Conservation (phyloP, 495 filamentous ascomycete genomes). For the Tirmania nivea region DNA sequence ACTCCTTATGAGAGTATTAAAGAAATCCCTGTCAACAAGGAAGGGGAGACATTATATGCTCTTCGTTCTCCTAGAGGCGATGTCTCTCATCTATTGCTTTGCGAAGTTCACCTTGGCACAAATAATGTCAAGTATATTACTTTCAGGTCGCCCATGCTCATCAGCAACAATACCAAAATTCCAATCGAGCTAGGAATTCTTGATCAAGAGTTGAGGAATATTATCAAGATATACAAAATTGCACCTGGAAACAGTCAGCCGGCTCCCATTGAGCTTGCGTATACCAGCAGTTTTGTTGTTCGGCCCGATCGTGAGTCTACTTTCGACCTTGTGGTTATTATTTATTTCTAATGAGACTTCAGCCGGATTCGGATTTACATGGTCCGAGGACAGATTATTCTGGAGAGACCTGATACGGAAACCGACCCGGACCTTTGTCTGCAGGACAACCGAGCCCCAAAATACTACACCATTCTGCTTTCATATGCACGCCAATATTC, state of each 20-base stretch:
- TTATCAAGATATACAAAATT: slow-evolving; percentile 96
- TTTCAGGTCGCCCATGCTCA: slow-evolving; percentile 76
- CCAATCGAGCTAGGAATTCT: slow-evolving; percentile 88
- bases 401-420: slow-evolving; percentile 78
- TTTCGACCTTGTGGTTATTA: neutral
- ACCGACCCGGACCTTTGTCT: slow-evolving; percentile 66
- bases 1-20: slow-evolving; percentile 82
- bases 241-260: slow-evolving; percentile 77
- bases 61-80: slow-evolving; percentile 64
- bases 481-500: slow-evolving; percentile 67
- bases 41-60: slow-evolving; percentile 76
- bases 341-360: slow-evolving; percentile 1
- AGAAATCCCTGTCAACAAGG: slow-evolving; percentile 73
- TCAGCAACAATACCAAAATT: slow-evolving; percentile 97
- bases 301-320: slow-evolving; percentile 49
- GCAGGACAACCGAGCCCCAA: slow-evolving; percentile 60
- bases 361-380: slow-evolving; percentile 75
- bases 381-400: slow-evolving; percentile 70
- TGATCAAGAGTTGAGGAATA: slow-evolving; percentile 65
- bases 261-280: slow-evolving; percentile 79
- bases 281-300: slow-evolving; percentile 71
- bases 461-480: slow-evolving; percentile 77
- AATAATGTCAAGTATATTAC: slow-evolving; percentile 98
- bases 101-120: slow-evolving; percentile 69
- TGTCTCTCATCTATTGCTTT: slow-evolving; percentile 68